A percentile compares a stretch with the other conserved stretches of the same genome.
Evolutionary conservation across 805 yeast genomes (phyloP).

Genomic region (Myxozyma geophila): DNA sequence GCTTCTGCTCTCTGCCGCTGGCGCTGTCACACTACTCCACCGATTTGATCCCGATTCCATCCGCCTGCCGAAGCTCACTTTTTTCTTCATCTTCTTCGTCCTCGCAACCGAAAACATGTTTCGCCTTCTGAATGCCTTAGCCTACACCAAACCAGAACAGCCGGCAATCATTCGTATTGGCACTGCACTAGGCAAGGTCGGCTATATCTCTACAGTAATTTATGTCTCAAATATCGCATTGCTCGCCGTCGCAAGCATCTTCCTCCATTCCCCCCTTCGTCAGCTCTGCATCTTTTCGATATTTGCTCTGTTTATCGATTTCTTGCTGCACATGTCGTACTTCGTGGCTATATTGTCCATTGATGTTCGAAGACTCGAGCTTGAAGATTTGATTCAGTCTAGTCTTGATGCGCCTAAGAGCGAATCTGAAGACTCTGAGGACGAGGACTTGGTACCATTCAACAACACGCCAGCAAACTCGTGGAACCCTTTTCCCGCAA

Average conservation of each 20-base stretch:
- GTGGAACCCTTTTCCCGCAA: constrained; percentile 34
- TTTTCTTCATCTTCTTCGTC: constrained; percentile 51
- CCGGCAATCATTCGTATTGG: constrained; percentile 49
- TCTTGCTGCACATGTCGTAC: constrained; percentile 64
- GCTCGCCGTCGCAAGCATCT: constrained; percentile 38
- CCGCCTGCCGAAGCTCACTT: constrained; percentile 42
- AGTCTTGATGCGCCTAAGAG: constrained; percentile 15
- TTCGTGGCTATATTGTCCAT: constrained; percentile 68
- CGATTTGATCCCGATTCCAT: constrained; percentile 9
- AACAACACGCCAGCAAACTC: constrained; percentile 1
- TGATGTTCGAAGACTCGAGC: constrained; percentile 67
- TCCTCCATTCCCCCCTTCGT: constrained; percentile 18
- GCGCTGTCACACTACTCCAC: constrained; percentile 24
- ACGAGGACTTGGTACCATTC: constrained; percentile 21
- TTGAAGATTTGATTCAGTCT: constrained; percentile 53
- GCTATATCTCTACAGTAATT: constrained; percentile 49
- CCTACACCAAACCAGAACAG: constrained; percentile 51
- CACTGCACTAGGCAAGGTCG: constrained; percentile 47
- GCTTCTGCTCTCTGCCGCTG: constrained; percentile 24
- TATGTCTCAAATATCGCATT: constrained; percentile 43
- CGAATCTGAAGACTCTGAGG: constrained; percentile 32
- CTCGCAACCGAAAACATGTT: constrained; percentile 56
- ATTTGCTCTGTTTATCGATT: constrained; percentile 60
- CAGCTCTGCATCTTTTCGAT: constrained; percentile 54
- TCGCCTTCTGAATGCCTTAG: constrained; percentile 50